These are phyloP conservation scores for Umbilicus rupestris DNA, from an alignment of 164 flowering plant genomes.

Conservation along the genomic window DNA sequence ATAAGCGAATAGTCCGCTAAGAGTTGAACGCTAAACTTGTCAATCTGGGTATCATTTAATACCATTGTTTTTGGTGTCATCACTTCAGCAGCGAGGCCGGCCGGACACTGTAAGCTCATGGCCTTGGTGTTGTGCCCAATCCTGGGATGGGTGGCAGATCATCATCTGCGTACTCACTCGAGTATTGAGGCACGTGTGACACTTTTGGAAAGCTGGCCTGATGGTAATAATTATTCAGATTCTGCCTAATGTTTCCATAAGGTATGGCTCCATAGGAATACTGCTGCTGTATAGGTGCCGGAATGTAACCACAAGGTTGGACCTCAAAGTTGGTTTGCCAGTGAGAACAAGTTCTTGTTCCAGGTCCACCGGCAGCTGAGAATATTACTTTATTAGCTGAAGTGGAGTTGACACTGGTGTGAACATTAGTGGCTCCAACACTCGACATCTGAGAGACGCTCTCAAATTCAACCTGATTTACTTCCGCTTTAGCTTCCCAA, in stretches of 20 bases:
- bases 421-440: background rate
- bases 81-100: background rate
- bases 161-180: background rate
- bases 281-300: background rate
- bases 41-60: too few relatives aligned
- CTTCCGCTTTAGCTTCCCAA: background rate
- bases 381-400: too few relatives aligned
- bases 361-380: background rate
- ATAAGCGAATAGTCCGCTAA: too few relatives aligned
- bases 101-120: background rate
- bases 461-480: background rate
- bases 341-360: background rate
- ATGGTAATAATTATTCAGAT: background rate
- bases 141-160: conserved; percentile 2
- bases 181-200: background rate
- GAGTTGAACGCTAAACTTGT: too few relatives aligned
- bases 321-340: background rate
- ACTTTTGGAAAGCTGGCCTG: background rate
- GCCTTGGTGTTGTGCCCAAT: background rate
- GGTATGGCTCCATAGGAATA: background rate
- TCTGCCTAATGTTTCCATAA: background rate
- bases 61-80: too few relatives aligned
- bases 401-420: background rate
- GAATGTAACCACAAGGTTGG: background rate
- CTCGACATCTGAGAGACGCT: background rate